A percentile compares a stretch with the other conserved stretches of the same genome.
Conservation (phyloP, 2,329 filamentous ascomycete genomes). For the Colletotrichum magnum region DNA sequence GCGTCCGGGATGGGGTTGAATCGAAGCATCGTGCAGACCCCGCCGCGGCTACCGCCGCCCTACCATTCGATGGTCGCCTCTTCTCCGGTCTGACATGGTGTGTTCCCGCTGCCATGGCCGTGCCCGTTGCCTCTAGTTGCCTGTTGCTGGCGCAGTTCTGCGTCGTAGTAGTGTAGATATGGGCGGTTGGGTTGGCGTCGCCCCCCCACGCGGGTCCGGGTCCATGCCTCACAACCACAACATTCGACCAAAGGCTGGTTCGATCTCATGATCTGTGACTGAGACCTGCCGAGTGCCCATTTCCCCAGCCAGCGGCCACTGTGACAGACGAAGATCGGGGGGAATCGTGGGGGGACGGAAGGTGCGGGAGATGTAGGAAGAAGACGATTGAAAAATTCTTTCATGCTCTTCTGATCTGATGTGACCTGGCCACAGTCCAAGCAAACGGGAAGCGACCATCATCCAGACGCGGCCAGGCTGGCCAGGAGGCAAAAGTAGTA, state of each 20-base stretch:
- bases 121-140: slow-evolving; percentile 6
- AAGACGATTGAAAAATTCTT: slow-evolving; percentile 1
- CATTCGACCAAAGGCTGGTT: slow-evolving; percentile 30
- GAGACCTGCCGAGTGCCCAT: slow-evolving; percentile 24
- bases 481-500: background rate
- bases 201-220: slow-evolving; percentile 35
- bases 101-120: slow-evolving; percentile 19
- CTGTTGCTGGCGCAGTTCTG: background rate
- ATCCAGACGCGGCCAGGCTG: slow-evolving; percentile 19
- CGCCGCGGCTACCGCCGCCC: slow-evolving; percentile 20
- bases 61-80: slow-evolving; percentile 35
- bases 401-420: background rate
- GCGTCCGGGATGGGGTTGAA: background rate
- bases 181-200: background rate
- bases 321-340: slow-evolving; percentile 11
- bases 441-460: slow-evolving; percentile 19
- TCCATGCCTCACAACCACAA: slow-evolving; percentile 27
- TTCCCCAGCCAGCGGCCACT: background rate
- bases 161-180: no score
- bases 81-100: slow-evolving; percentile 18
- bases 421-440: slow-evolving; percentile 1
- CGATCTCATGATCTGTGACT: slow-evolving; percentile 13
- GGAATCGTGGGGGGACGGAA: slow-evolving; percentile 4
- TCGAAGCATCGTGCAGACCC: background rate
- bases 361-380: slow-evolving; percentile 28